phyloP scores from a whole-genome alignment of 139 green algal genomes.

The Picochlorum sp. region DNA sequence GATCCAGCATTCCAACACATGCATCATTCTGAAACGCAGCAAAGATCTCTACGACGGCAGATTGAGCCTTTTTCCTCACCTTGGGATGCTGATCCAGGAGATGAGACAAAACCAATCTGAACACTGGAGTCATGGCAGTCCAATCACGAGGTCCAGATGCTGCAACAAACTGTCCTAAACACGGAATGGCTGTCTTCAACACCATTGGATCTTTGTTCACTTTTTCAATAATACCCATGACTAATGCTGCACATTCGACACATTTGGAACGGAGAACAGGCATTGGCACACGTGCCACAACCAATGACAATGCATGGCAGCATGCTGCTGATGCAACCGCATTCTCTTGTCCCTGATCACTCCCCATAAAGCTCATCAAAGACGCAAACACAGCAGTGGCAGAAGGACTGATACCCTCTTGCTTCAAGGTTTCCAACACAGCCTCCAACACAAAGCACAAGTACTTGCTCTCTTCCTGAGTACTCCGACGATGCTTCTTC shows the following conservation, averaged over 20 bases:
- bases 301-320: slow-evolving; percentile 45
- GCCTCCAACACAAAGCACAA: slow-evolving; percentile 54
- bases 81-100: slow-evolving; percentile 56
- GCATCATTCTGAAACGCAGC: slow-evolving; percentile 41
- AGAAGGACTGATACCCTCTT: slow-evolving; percentile 45
- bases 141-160: slow-evolving; percentile 42
- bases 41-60: slow-evolving; percentile 47
- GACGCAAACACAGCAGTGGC: slow-evolving; percentile 76
- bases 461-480: slow-evolving; percentile 60
- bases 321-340: slow-evolving; percentile 51
- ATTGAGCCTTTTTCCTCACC: slow-evolving; percentile 54
- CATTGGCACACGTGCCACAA: slow-evolving; percentile 47
- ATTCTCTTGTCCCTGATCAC: slow-evolving; percentile 31
- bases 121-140: slow-evolving; percentile 17
- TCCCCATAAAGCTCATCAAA: slow-evolving; percentile 65
- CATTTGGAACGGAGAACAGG: slow-evolving; percentile 53
- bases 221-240: slow-evolving; percentile 36
- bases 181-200: slow-evolving; percentile 42
- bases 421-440: slow-evolving; percentile 53
- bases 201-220: slow-evolving; percentile 39
- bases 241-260: slow-evolving; percentile 22
- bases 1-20: slow-evolving; percentile 8
- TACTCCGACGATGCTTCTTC: slow-evolving; percentile 37
- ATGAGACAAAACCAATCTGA: slow-evolving; percentile 35
- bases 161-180: slow-evolving; percentile 48